A percentile compares a stretch with the other conserved stretches of the same genome.
Evolutionary conservation across 352 stramenopile species (phyloP).

Genomic region (Phytophthora constricta): DNA sequence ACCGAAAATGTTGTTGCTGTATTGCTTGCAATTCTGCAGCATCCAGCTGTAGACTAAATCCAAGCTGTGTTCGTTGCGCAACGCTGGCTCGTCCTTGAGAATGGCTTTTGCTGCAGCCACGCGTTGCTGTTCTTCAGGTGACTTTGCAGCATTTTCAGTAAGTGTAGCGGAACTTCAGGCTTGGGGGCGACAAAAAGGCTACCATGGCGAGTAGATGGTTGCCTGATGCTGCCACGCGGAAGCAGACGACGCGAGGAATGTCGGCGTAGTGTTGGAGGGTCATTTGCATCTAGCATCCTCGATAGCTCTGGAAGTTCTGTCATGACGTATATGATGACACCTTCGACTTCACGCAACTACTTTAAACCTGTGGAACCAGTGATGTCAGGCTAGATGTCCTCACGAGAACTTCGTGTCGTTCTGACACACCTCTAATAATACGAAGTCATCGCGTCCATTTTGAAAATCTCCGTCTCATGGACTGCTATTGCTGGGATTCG

Average conservation of each 20-base stretch:
- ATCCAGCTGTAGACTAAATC: conserved; percentile 82
- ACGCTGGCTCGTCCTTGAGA: conserved; percentile 53
- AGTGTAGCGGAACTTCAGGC: conserved; percentile 50
- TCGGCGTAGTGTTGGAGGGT: conserved; percentile 12
- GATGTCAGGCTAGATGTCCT: too few species aligned
- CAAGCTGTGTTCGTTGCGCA: conserved; percentile 70
- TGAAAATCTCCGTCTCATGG: not conserved
- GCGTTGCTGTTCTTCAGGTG: conserved; percentile 54
- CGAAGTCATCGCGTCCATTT: conserved; percentile 28
- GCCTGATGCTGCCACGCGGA: not conserved
- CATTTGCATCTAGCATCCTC: conserved; percentile 5
- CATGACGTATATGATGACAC: conserved; percentile 19
- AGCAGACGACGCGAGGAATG: conserved; percentile 27
- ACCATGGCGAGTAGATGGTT: conserved; percentile 12
- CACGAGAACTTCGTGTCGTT: too few species aligned
- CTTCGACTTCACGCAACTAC: too few species aligned
- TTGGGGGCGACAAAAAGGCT: conserved; percentile 17
- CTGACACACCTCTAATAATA: conserved; percentile 29
- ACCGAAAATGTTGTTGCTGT: conserved; percentile 86
- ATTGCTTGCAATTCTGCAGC: conserved; percentile 82
- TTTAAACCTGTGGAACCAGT: too few species aligned
- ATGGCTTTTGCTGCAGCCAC: conserved; percentile 63
- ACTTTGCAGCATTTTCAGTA: conserved; percentile 66
- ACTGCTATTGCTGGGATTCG: not conserved
- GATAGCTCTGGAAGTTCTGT: conserved; percentile 39